Evolutionary conservation across 2,329 filamentous ascomycete species (phyloP).

Genomic region (Coniochaeta sp.): DNA sequence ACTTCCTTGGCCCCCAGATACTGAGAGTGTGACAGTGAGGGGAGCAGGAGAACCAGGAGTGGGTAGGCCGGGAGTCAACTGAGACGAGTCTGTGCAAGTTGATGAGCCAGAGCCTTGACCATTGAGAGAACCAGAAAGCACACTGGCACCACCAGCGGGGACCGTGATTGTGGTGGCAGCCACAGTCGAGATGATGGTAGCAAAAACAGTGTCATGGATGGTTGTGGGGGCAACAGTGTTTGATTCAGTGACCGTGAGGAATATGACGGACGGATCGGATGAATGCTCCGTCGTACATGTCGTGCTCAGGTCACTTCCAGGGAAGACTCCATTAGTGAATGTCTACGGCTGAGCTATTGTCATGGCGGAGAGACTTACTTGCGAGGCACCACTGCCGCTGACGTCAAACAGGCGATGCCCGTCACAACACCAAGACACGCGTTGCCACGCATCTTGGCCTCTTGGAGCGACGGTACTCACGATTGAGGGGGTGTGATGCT

Average conservation of each 20-base stretch:
- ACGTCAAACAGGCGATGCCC: conserved; percentile 25
- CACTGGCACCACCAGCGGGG: conserved; percentile 4
- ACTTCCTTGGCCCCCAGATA: neutral
- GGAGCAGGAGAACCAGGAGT: conserved; percentile 2
- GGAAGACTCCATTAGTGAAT: neutral
- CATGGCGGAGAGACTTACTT: conserved; percentile 20
- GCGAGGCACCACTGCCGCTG: conserved; percentile 23
- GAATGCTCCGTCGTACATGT: conserved; percentile 27
- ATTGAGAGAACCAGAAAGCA: conserved; percentile 1
- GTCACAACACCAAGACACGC: conserved; percentile 26
- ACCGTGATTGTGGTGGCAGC: conserved; percentile 13
- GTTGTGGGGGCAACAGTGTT: conserved; percentile 9
- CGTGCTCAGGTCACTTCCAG: conserved; percentile 11
- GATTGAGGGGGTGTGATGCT: neutral
- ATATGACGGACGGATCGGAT: conserved; percentile 34
- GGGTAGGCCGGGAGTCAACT: conserved; percentile 3
- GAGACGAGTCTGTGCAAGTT: neutral
- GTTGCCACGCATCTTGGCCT: conserved; percentile 28
- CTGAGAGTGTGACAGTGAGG: conserved; percentile 8
- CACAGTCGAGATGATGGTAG: conserved; percentile 10
- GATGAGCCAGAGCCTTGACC: conserved; percentile 6
- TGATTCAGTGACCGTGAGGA: conserved; percentile 36
- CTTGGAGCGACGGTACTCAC: neutral
- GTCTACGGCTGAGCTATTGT: neutral
- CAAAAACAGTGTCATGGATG: conserved; percentile 6